Evolutionary conservation across 208 protist genomes (phyloP), one percentile per base, ranked within the genome.

Genomic region (Strigomonas galati): DNA sequence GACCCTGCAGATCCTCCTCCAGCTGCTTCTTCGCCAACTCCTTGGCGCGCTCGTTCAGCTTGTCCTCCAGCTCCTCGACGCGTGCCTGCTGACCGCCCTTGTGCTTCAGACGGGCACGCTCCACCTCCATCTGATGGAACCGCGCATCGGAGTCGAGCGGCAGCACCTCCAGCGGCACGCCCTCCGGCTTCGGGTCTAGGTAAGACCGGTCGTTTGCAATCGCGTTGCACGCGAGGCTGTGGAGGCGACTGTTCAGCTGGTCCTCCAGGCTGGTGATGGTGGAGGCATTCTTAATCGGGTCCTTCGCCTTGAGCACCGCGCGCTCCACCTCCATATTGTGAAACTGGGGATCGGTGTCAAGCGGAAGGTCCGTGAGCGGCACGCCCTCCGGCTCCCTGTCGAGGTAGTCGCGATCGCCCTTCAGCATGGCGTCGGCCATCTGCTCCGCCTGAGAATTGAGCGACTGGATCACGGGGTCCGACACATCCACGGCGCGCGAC

Each of bases 51-150:
- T 82, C 80, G 61, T 93, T 93, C 43, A 93, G 69, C 10, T 76
- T 69, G 9, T 65, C 70, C 72, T 93, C 81, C 35, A 90, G 62
- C 62, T 90, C 79, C 9, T 40, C 24, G 21, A 89, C 76, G 19
- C 79, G 81, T 1, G 69, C 65, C 1, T 61, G 62, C 51, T 83
- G 79, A 56, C 59, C 56, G 21, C 69, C 59, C 24, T 73, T 77
- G 23, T 62, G 57, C 71, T 82, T 88, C 62, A 87, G 65, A 57
- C 78, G 81, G 19, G 83, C 81, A 2, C 83, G 72, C 67, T 93
- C 83, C 51, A 87, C 74, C 74, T 93, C 87, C 77, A 89, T 76
- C 55, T 76, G 63, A 63, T 90, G 84, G 40, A 93, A 89, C 71
- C 79, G 76, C 43, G 46, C 52, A 64, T 93, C 83, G 9, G 65